Conservation (phyloP, 768 basidiomycete species). For the Pilatotrama ljubarskyi region DNA sequence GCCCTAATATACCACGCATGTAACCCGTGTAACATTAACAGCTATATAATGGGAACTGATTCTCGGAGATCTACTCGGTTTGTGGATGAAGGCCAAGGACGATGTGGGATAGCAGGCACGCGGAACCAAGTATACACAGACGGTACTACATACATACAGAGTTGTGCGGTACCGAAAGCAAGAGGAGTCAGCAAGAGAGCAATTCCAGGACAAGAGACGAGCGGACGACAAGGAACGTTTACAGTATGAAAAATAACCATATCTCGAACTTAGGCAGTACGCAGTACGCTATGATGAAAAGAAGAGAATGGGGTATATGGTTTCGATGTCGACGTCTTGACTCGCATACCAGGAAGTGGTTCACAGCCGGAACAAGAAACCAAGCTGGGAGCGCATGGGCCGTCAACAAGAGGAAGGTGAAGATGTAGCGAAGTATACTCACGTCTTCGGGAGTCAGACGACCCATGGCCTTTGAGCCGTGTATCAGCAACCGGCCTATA, state of each 20-base stretch:
- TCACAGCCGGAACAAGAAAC: constrained; percentile 60
- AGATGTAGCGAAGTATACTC: constrained; percentile 13
- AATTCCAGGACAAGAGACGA: not conserved
- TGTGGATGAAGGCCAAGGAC: not conserved
- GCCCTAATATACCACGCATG: not conserved
- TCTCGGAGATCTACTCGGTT: no score
- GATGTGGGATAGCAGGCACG: not conserved
- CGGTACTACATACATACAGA: constrained; percentile 2
- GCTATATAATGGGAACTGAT: not conserved
- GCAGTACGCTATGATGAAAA: not conserved
- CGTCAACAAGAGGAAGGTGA: not conserved
- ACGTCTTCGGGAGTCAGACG: constrained; percentile 83
- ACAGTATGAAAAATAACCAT: not conserved
- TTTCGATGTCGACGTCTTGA: not conserved
- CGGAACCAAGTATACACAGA: not conserved
- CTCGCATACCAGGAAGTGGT: not conserved
- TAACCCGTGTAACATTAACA: constrained; percentile 1
- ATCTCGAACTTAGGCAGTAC: not conserved
- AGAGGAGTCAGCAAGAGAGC: constrained; percentile 4
- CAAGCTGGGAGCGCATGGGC: constrained; percentile 40
- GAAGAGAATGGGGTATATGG: not conserved
- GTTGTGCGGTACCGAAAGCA: constrained; percentile 4
- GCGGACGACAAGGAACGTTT: not conserved
- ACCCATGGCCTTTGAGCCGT: constrained; percentile 73
- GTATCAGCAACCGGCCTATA: not conserved